Base-by-base conservation (phyloP, 495 filamentous ascomycete genomes). In the Bacidia rubella region DNA sequence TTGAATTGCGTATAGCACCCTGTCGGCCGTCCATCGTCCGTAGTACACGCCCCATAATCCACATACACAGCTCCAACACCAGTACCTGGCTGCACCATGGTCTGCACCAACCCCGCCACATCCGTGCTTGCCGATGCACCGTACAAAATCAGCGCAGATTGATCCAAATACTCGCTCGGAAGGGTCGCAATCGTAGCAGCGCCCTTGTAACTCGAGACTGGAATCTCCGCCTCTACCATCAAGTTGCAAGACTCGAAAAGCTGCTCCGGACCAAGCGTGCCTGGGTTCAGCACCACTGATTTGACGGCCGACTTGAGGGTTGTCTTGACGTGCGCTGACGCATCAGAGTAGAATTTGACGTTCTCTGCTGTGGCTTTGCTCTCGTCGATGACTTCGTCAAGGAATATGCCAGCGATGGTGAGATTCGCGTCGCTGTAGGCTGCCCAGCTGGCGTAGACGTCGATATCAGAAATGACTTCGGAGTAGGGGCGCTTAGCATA, bases 371-470 rank as follows among this genome's bases (percentile, higher is more conserved):
- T 60, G 0, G 57, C 19, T 19, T 60, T 55, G 51, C 68, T 61
- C 12, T 57, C 54, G 17, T 60, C 56, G 0, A 66, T 60, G 7
- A 66, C 63, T n/a, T 74, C 69, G 51, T 74, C 71, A 57, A 75
- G 70, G 64, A 74, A 76, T 19, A 75, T 71, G 2, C 72, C 73
- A 3, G 60, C 52, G 24, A 75, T 56, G 7, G 61, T 43, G 27
- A 72, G 64, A 24, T 66, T 59, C 10, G 66, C 57, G 1, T 51
- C 46, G 5, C 50, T 57, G 42, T 66, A 62, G 3, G 50, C 51
- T 1, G 61, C 29, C 73, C 74, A 76, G 21, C 57, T 57, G 2
- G 66, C 61, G 54, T 75, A 78, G 10, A 46, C 64, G 15, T 60
- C 55, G 51, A 76, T 62, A 21, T 75, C 63, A 0, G 51, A 52